Conservation (phyloP, 2,329 filamentous ascomycete species). For the Magnaporthiopsis poae region DNA sequence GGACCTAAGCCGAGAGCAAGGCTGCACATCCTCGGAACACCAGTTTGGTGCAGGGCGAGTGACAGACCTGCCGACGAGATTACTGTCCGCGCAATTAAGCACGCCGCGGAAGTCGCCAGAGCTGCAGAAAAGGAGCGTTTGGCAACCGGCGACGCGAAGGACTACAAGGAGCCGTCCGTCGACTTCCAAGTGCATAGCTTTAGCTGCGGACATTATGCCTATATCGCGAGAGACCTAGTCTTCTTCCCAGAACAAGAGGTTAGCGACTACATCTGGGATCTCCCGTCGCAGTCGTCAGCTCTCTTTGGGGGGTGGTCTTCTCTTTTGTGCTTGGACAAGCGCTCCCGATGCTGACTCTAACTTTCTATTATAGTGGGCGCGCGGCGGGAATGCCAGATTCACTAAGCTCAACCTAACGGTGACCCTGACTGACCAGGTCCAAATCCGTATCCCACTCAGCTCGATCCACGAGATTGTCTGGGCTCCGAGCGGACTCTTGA, state of each 20-base stretch:
- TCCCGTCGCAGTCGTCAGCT: background rate
- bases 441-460: conserved; percentile 40
- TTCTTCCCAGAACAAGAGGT: conserved; percentile 33
- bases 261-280: background rate
- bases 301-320: background rate
- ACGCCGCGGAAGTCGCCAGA: conserved; percentile 7
- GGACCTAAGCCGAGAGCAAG: conserved; percentile 13
- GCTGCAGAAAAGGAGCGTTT: background rate
- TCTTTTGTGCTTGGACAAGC: background rate
- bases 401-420: conserved; percentile 32
- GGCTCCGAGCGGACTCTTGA: conserved; percentile 28
- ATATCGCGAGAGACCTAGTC: conserved; percentile 24
- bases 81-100: conserved; percentile 15
- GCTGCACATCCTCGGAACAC: conserved; percentile 20
- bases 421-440: conserved; percentile 19
- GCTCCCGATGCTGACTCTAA: background rate
- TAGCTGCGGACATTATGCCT: conserved; percentile 38
- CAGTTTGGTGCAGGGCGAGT: conserved; percentile 22
- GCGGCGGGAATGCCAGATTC: conserved; percentile 32
- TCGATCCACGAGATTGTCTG: conserved; percentile 37
- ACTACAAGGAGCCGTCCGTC: conserved; percentile 7
- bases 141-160: background rate
- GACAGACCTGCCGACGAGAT: conserved; percentile 10
- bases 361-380: conserved; percentile 11
- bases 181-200: conserved; percentile 11